Evolutionary conservation across 306 rosid genomes (phyloP), one percentile per base, ranked within the genome.

Genomic region (Cajanus cajan): DNA sequence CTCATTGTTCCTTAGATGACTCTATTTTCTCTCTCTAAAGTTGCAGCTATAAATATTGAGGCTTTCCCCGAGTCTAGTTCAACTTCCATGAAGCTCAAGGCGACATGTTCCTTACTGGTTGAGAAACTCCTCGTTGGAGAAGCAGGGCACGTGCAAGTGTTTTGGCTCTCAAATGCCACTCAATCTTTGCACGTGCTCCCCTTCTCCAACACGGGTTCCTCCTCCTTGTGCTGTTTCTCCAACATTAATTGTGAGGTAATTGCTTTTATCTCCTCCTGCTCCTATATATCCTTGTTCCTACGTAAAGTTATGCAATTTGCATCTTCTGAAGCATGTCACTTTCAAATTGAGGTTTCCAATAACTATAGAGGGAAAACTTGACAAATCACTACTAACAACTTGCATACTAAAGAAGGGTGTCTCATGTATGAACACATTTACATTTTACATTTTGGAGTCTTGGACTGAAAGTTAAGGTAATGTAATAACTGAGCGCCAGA

Each of bases 131-230:
- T 73, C 72, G 98, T 76, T 95, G 98, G 98, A 95, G 98, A 95
- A 95, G 96, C 96, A 95, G 98, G 97, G 95, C 98, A 95, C 98
- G 98, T 92, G 98, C 97, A 92, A 88, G 41, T 50, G 43, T 16
- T 14, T 77, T 61, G 39, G 40, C 79, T 77, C 31, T 77, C 51
- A 11, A 65, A 40, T 76, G 82, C 59, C 82, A 73, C 13, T 3
- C 7, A 59, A 70, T 40, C 10, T 78, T 89, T 90, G 97, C 98
- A 92, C 89, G 95, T 86, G 95, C 92, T 87, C 91, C 85, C 88
- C 90, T 86, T 90, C 97, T 87, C 97, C 97, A 94, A 87, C 97
- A 84, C 10, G 95, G 88, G 84, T 55, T 89, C 71, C 88, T 90
- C 81, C 34, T 90, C 48, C 24, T 89, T 81, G 34, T 90, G 37